phyloP scores from a whole-genome alignment of 768 basidiomycete genomes.

The Phaffia australis region DNA sequence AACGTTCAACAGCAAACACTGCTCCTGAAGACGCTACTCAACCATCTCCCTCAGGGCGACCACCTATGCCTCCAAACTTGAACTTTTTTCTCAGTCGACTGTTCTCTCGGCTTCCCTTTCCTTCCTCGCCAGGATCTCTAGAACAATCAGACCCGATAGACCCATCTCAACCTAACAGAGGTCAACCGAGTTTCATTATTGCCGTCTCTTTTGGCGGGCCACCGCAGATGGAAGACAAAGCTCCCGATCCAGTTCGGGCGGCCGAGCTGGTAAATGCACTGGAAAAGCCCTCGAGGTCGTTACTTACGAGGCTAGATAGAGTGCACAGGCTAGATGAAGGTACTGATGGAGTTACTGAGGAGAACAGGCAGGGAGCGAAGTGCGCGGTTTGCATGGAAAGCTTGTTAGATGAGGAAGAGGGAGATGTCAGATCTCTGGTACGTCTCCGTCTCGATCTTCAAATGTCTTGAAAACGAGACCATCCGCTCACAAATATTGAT shows the following conservation, averaged over 20 bases:
- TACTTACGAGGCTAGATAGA: constrained; percentile 14
- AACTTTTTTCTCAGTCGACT: too few relatives aligned
- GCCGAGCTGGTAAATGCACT: constrained; percentile 15
- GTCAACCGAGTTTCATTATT: too few relatives aligned
- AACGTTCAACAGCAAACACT: too few relatives aligned
- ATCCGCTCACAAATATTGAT: constrained; percentile 1
- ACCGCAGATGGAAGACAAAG: constrained; percentile 7
- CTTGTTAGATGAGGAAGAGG: neutral
- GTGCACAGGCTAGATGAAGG: constrained; percentile 14
- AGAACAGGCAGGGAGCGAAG: constrained; percentile 8
- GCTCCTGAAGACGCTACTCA: too few relatives aligned
- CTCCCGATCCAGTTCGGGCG: constrained; percentile 21
- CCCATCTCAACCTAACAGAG: too few relatives aligned
- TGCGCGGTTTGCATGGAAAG: constrained; percentile 14
- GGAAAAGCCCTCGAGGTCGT: constrained; percentile 1
- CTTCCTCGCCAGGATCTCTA: too few relatives aligned
- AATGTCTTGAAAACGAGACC: neutral
- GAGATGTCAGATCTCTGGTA: neutral
- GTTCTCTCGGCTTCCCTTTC: too few relatives aligned
- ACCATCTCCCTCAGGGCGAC: too few relatives aligned
- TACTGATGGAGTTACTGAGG: constrained; percentile 6
- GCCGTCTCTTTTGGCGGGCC: constrained; percentile 18
- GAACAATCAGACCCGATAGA: too few relatives aligned
- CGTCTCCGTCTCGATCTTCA: too few relatives aligned
- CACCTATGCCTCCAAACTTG: too few relatives aligned